A percentile compares a stretch with the other conserved stretches of the same genome.
Evolutionary conservation across 2,329 filamentous ascomycete species (phyloP).

Genomic region (Trichoderma gracile): DNA sequence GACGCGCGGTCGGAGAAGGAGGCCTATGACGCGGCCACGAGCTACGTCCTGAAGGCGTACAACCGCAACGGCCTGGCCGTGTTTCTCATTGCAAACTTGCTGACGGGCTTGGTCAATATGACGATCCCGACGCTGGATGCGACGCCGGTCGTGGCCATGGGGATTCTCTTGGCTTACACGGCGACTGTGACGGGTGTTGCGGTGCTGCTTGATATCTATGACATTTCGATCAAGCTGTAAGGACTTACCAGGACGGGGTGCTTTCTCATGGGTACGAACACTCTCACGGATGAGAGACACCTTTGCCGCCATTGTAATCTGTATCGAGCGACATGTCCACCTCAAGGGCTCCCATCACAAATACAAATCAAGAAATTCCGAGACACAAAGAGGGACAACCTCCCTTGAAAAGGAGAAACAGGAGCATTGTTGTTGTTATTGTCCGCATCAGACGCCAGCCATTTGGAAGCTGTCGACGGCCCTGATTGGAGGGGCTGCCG

Average conservation of each 20-base stretch:
- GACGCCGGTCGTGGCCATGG: constrained; percentile 65
- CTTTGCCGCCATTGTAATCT: neutral
- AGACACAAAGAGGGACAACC: neutral
- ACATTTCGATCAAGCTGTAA: constrained; percentile 71
- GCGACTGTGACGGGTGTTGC: constrained; percentile 67
- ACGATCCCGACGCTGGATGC: constrained; percentile 79
- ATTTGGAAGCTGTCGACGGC: neutral
- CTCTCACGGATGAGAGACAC: neutral
- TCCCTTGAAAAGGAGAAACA: neutral
- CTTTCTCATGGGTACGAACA: too few relatives aligned
- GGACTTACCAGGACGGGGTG: neutral
- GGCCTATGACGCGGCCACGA: constrained; percentile 70
- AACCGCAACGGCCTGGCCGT: constrained; percentile 86
- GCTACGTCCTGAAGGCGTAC: constrained; percentile 75
- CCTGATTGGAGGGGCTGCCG: neutral
- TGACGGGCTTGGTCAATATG: constrained; percentile 89
- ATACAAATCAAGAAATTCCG: neutral
- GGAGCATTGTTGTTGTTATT: neutral
- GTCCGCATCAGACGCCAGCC: constrained; percentile 1
- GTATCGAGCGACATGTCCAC: neutral
- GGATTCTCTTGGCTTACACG: constrained; percentile 72
- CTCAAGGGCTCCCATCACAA: neutral
- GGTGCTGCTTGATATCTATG: constrained; percentile 61
- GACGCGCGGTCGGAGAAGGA: constrained; percentile 60
- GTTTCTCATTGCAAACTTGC: constrained; percentile 83